Conservation (phyloP, 139 green algal species). For the Picochlorum sp. region DNA sequence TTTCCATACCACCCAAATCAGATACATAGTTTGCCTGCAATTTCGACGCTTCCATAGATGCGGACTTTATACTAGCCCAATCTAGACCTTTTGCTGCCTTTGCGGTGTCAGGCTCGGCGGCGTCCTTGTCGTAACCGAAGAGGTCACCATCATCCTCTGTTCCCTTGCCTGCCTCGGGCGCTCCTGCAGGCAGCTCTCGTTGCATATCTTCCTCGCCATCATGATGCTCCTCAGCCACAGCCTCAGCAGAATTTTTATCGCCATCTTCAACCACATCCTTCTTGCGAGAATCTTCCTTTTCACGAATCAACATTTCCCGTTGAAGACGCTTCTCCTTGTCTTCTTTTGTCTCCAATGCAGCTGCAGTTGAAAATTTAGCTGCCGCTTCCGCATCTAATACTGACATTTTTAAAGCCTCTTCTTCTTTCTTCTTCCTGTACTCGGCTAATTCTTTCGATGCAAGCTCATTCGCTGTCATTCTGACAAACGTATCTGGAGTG, state of each 20-base stretch:
- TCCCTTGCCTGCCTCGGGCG: too few species aligned
- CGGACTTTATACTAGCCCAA: conserved; percentile 2
- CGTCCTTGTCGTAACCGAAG: conserved; percentile 1
- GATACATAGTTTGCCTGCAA: background rate
- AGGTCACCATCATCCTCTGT: conserved; percentile 1
- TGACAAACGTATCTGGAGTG: conserved; percentile 26
- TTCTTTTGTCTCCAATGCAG: conserved; percentile 28
- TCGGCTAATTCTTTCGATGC: conserved; percentile 53
- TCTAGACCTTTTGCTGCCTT: background rate
- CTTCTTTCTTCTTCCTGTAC: conserved; percentile 52
- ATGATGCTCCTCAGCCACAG: background rate
- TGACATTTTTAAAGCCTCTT: conserved; percentile 58
- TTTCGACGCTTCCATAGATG: background rate
- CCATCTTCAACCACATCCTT: background rate
- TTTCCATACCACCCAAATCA: background rate
- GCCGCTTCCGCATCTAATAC: conserved; percentile 68
- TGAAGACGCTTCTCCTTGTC: conserved; percentile 7
- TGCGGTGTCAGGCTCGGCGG: too few species aligned
- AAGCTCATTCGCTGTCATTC: conserved; percentile 53
- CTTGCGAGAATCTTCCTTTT: background rate
- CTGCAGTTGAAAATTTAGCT: conserved; percentile 50
- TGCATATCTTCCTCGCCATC: background rate
- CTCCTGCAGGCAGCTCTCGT: background rate
- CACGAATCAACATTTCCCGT: conserved; percentile 1
- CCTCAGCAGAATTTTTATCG: background rate